phyloP scores from a whole-genome alignment of 768 basidiomycete species.

The Lactarius sanguifluus region DNA sequence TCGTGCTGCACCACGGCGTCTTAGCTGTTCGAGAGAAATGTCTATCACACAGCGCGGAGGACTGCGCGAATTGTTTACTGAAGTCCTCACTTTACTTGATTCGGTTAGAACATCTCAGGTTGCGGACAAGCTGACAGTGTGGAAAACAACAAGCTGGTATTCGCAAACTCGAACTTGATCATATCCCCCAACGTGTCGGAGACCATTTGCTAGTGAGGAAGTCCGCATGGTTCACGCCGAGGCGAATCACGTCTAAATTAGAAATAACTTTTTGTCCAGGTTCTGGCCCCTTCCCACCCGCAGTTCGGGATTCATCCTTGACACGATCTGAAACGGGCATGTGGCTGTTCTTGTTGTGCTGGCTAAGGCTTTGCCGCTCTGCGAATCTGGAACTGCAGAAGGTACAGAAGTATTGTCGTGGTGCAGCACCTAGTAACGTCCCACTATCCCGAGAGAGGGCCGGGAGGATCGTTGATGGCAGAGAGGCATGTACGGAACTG shows the following conservation, averaged over 20 bases:
- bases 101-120: not conserved
- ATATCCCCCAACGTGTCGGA: not conserved
- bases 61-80: too few relatives aligned
- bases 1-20: too few relatives aligned
- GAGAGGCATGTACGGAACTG: not conserved
- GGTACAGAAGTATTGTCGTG: not conserved
- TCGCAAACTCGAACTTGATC: not conserved
- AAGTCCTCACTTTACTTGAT: not conserved
- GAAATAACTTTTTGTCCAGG: too few relatives aligned
- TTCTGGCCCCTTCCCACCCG: too few relatives aligned
- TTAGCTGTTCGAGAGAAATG: not conserved
- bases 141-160: not conserved
- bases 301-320: too few relatives aligned
- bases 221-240: too few relatives aligned
- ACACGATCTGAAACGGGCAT: not conserved
- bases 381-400: not conserved
- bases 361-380: not conserved
- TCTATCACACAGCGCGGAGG: not conserved
- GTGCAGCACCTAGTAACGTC: not conserved
- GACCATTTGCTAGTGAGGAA: too few relatives aligned
- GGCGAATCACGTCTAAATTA: too few relatives aligned
- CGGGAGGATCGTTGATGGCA: not conserved
- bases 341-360: not conserved
- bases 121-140: not conserved
- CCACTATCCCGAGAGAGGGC: not conserved